Evolutionary conservation across 73 alveolate species (phyloP).

Genomic region (Paraurostyla sp.): DNA sequence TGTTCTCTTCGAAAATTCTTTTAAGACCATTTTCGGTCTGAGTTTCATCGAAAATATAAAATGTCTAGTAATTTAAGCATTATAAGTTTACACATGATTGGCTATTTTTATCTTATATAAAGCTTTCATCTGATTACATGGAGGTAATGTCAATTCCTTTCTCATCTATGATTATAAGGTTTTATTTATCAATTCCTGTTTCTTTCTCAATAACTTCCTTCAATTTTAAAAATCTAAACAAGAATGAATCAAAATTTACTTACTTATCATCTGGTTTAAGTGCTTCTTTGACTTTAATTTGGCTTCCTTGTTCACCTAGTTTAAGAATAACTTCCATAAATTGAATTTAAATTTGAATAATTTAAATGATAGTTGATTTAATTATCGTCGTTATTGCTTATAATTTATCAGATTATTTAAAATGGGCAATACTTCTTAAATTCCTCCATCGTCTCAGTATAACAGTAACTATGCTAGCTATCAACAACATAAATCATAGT

Average conservation of each 20-base stretch:
- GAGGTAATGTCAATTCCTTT: slow-evolving; percentile 43
- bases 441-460: not conserved
- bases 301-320: slow-evolving; percentile 42
- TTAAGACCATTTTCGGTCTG: not conserved
- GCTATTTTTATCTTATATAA: not conserved
- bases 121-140: not conserved
- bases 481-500: not conserved
- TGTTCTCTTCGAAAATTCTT: not conserved
- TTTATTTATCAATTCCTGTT: not conserved
- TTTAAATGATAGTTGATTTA: too few species aligned
- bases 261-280: slow-evolving; percentile 30
- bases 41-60: slow-evolving; percentile 14
- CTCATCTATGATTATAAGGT: slow-evolving; percentile 10
- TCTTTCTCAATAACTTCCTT: not conserved
- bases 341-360: slow-evolving; percentile 37
- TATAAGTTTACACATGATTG: not conserved
- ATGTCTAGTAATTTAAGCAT: not conserved
- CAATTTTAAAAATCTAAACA: slow-evolving; percentile 19
- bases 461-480: not conserved
- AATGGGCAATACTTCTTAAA: slow-evolving; percentile 44
- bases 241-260: not conserved
- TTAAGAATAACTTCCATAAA: slow-evolving; percentile 30
- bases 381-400: not conserved
- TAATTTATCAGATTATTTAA: slow-evolving; percentile 36
- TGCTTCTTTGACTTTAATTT: slow-evolving; percentile 8